Evolutionary conservation across 352 stramenopile genomes (phyloP), one percentile per base, ranked within the genome.

Genomic region (Phytophthora sansomeana): DNA sequence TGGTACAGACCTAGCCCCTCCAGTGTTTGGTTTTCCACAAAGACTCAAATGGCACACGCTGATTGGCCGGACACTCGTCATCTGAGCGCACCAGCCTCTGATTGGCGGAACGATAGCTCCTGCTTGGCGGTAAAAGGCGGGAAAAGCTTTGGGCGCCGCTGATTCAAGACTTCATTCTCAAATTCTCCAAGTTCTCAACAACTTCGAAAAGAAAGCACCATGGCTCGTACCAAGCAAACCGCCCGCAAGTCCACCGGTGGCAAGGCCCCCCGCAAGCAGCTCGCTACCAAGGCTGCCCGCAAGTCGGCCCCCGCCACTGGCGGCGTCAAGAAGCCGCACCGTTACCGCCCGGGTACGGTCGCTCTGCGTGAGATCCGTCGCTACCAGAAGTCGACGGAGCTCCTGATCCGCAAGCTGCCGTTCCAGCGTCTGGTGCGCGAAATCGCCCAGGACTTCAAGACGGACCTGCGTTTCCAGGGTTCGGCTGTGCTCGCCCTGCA

Each of bases 171-270:
- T 11, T 41, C 35, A 41, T 41, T 41, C 35, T 14, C 35, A 41
- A 41, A 41, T 41, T 41, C 35, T n/a, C 35, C 35, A 41, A 41
- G 35, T 41, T 41, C 35, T 41, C 35, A n/a, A 41, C 35, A 41
- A 41, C 35, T 41, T 41, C 35, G 35, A 41, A 41, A 41, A 41
- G 35, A 39, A 41, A 41, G 11, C 6, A 41, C 35, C 35, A 97
- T 98, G 92, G 95, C 96, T 73, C 92, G 95, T 90, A 98, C 95
- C 67, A 99, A 99, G 83, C 95, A 99, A 78, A 99, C 95, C 76
- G 94, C 96, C 33, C 92, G 95, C 67, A 98, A 98, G 78, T 98
- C 92, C 53, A 90, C 95, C 53, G 93, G 93, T 79, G 93, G 93
- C 75, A 98, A 98, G 83, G 93, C 93, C 19, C 94, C 94, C 19